Conservation (phyloP, 1,139 yeast species). For the Candida labiduridarum region DNA sequence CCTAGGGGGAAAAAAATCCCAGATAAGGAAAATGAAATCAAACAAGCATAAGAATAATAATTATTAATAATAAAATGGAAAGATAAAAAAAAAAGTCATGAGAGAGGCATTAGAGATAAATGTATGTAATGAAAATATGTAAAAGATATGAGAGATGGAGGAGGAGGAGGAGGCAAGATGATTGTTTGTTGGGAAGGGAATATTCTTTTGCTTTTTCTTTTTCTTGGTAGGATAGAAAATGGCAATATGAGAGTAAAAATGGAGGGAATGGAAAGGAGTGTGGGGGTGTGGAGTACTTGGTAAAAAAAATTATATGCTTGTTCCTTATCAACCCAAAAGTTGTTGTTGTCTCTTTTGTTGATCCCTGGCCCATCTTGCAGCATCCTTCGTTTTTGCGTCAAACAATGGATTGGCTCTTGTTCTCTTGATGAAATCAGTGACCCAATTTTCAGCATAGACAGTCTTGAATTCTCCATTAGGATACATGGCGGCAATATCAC, state of each 20-base stretch:
- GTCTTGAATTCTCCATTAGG: constrained; percentile 72
- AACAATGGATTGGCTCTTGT: constrained; percentile 68
- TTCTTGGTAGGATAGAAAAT: neutral
- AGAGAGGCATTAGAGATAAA: constrained; percentile 12
- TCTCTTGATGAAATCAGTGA: constrained; percentile 71
- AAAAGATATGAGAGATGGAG: neutral
- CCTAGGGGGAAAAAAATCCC: neutral
- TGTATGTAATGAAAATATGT: constrained; percentile 3
- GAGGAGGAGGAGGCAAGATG: neutral
- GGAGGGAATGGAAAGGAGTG: neutral
- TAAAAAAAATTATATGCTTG: constrained; percentile 15
- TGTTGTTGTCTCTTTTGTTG: constrained; percentile 63
- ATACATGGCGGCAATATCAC: constrained; percentile 89
- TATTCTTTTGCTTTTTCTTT: neutral
- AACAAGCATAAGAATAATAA: constrained; percentile 1
- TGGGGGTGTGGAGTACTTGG: constrained; percentile 19
- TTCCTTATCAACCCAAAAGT: constrained; percentile 14
- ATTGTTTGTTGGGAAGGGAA: neutral
- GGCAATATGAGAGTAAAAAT: neutral
- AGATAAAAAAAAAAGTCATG: constrained; percentile 4
- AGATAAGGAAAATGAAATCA: neutral
- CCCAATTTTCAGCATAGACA: constrained; percentile 73
- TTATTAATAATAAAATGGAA: neutral
- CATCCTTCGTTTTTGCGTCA: constrained; percentile 71
- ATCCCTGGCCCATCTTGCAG: constrained; percentile 96